phyloP scores from a whole-genome alignment of 106 monocot genomes.

The Phalaenopsis aphrodite region DNA sequence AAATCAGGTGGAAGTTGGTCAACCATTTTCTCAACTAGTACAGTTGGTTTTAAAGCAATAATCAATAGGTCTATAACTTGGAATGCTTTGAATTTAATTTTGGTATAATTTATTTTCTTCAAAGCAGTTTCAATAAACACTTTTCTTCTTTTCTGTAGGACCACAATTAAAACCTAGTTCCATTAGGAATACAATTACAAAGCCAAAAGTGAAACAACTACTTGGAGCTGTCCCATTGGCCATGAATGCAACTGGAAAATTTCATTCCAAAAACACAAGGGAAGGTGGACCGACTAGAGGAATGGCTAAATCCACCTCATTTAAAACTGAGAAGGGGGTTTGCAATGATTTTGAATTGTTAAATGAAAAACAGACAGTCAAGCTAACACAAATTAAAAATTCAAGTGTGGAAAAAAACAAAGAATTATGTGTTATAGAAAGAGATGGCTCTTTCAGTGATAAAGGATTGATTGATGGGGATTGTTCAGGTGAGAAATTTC shows the following conservation, averaged over 20 bases:
- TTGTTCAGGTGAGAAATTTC: conserved; percentile 25
- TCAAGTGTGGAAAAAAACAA: conserved; percentile 23
- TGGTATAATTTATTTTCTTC: conserved; percentile 7
- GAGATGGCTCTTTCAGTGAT: conserved; percentile 22
- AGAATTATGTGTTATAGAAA: conserved; percentile 33
- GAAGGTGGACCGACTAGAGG: conserved; percentile 20
- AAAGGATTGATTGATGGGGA: conserved; percentile 14
- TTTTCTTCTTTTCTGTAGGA: conserved; percentile 23
- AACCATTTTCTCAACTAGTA: conserved; percentile 12
- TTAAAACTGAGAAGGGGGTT: conserved; percentile 21
- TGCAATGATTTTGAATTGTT: conserved; percentile 17
- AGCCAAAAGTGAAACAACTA: conserved; percentile 47
- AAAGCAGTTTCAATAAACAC: background rate
- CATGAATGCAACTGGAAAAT: conserved; percentile 23
- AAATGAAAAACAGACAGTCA: conserved; percentile 25
- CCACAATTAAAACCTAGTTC: conserved; percentile 40
- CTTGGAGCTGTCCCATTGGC: conserved; percentile 18
- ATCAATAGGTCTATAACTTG: conserved; percentile 21
- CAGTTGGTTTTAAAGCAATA: conserved; percentile 24
- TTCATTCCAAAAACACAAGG: conserved; percentile 16
- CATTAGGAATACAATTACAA: conserved; percentile 24
- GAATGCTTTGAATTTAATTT: background rate
- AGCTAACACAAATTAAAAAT: conserved; percentile 19
- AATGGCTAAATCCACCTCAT: conserved; percentile 40
- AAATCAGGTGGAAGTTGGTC: conserved; percentile 13